phyloP scores from a whole-genome alignment of 2,329 filamentous ascomycete species.

The Nemania serpens region DNA sequence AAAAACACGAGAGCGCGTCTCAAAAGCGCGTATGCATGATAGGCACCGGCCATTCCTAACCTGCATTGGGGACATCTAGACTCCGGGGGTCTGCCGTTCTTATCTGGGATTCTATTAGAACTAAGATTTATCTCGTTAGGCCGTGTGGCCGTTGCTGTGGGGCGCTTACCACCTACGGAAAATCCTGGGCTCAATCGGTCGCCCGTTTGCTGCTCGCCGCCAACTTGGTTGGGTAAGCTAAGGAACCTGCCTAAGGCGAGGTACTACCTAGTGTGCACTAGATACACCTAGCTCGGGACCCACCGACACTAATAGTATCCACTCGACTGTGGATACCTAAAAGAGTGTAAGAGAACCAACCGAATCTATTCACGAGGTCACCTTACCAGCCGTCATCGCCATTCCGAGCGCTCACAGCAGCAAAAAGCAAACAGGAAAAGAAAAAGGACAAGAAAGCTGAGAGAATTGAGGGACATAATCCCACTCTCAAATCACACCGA shows the following conservation, averaged over 20 bases:
- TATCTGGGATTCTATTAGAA: neutral
- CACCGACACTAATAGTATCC: neutral
- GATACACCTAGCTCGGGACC: neutral
- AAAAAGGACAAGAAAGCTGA: neutral
- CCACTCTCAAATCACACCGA: neutral
- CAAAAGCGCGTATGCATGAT: slow-evolving; percentile 8
- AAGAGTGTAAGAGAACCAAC: too few relatives aligned
- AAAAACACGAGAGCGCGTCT: neutral
- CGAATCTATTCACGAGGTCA: neutral
- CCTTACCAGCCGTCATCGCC: neutral
- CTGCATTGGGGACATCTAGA: slow-evolving; percentile 5
- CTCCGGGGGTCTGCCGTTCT: neutral
- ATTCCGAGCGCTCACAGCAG: neutral
- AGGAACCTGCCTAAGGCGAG: too few relatives aligned
- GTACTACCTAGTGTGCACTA: too few relatives aligned
- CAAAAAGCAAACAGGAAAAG: slow-evolving; percentile 13
- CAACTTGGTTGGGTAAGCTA: neutral
- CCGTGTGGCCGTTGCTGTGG: slow-evolving; percentile 14
- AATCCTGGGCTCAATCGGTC: neutral
- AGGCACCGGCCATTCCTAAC: slow-evolving; percentile 12
- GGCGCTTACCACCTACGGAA: slow-evolving; percentile 3
- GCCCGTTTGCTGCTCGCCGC: neutral
- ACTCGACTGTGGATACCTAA: neutral
- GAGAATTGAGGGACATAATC: too few relatives aligned
- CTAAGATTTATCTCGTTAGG: neutral